Conservation (phyloP, 2,329 filamentous ascomycete species). For the Nemania bipapillata region DNA sequence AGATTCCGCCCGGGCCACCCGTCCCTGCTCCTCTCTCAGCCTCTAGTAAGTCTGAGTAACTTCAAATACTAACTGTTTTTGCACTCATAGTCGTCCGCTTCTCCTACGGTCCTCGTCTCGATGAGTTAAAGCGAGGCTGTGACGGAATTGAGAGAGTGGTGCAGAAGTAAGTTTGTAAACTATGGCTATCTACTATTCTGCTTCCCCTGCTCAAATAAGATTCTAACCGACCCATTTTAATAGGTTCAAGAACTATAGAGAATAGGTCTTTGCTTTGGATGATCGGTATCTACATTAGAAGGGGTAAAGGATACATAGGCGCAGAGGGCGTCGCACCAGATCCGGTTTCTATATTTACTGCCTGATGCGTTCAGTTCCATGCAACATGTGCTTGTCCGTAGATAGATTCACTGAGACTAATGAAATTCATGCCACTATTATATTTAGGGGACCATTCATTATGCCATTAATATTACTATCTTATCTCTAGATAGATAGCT, state of each 20-base stretch:
- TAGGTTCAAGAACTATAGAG: conserved; percentile 47
- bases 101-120: conserved; percentile 85
- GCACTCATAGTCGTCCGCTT: conserved; percentile 71
- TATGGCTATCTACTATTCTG: not conserved
- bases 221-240: conserved; percentile 21
- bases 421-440: not conserved
- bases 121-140: conserved; percentile 78
- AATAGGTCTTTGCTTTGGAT: conserved; percentile 5
- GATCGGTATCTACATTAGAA: not conserved
- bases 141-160: conserved; percentile 87
- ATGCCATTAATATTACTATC: not conserved
- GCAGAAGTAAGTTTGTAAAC: conserved; percentile 64
- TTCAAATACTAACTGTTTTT: conserved; percentile 17
- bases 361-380: not conserved
- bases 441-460: not conserved
- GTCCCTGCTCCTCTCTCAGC: not conserved
- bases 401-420: conserved; percentile 21
- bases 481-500: not conserved
- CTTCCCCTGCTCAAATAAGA: not conserved
- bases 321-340: not conserved
- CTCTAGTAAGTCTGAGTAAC: not conserved
- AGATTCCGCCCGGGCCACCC: conserved; percentile 27
- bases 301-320: not conserved
- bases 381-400: not conserved
- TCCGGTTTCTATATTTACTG: not conserved